Evolutionary conservation across 208 protist genomes (phyloP), one percentile per base, ranked within the genome.

Genomic region (Trypanosoma scelopori): DNA sequence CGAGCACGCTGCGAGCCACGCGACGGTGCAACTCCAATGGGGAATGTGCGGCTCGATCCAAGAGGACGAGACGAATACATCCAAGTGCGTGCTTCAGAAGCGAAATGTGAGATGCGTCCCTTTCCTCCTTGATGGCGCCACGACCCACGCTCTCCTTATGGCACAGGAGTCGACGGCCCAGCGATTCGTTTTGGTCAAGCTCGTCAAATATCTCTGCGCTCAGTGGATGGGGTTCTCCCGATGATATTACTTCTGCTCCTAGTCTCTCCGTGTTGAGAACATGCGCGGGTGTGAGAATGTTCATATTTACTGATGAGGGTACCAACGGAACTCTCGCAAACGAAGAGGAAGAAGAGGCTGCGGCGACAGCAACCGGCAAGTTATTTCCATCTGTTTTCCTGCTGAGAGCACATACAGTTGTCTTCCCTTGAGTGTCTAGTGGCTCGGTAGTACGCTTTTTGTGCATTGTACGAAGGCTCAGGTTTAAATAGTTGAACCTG

Each of bases 41-140:
- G 7, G 65, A 70, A 27, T 70, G 45, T n/a, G 43, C 53, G 1
- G n/a, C 65, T 3, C 53, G 65, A 35, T 70, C 53, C 25, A 70
- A 16, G 16, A 70, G 41, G 18, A 20, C 23, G 11, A 52, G 9
- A 35, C 53, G 52, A 16, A 45, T 45, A 27, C 20, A 16, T 18
- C 20, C 23, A 42, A 63, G 30, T 5, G 42, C 37, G 7, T 52
- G 42, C 18, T 70, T 70, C 3, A 30, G 11, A 61, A 61, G 39
- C 2, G 32, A n/a, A 35, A 62, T 27, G 5, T 43, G 25, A 18
- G 22, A 35, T 37, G 23, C 6, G 27, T 23, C 28, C 28, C 53
- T 42, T 4, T 61, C 42, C 37, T 63, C 25, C 23, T 39, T 7
- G 20, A 70, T 3, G 6, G 4, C 23, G 16, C 50, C 50, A 4